These are phyloP conservation scores for Geranium incanum DNA, from an alignment of 441 rosid genomes.

Conservation along the genomic window DNA sequence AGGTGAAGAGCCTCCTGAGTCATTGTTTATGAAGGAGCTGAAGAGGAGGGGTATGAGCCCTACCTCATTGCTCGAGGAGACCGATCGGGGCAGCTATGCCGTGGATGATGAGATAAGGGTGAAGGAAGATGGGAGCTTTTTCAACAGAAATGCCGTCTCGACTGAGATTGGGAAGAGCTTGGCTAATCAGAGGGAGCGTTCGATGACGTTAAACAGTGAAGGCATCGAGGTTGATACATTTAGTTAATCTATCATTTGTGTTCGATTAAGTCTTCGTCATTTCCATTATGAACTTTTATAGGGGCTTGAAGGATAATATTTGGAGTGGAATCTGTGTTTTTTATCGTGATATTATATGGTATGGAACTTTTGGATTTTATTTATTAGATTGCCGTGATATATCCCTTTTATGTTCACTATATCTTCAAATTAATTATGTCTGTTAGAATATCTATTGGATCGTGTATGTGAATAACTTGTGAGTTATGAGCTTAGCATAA, in stretches of 20 bases:
- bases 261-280: background rate
- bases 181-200: constrained; percentile 74
- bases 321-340: background rate
- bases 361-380: background rate
- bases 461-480: background rate
- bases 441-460: constrained; percentile 1
- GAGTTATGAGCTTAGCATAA: background rate
- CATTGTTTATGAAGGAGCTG: constrained; percentile 86
- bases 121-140: constrained; percentile 36
- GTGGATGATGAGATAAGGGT: constrained; percentile 40
- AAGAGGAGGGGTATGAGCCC: constrained; percentile 91
- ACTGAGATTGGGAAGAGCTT: constrained; percentile 53
- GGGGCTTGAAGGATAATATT: background rate
- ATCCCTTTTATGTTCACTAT: background rate
- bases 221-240: constrained; percentile 71
- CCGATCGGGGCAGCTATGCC: constrained; percentile 33
- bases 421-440: background rate
- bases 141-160: constrained; percentile 53
- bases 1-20: constrained; percentile 95
- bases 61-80: constrained; percentile 72
- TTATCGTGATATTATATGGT: background rate
- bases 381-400: background rate
- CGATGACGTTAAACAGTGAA: constrained; percentile 86
- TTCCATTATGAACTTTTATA: background rate
- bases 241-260: background rate